These are phyloP conservation scores for Candida freyschussii DNA, from an alignment of 1,139 yeast species.

Conservation along the genomic window DNA sequence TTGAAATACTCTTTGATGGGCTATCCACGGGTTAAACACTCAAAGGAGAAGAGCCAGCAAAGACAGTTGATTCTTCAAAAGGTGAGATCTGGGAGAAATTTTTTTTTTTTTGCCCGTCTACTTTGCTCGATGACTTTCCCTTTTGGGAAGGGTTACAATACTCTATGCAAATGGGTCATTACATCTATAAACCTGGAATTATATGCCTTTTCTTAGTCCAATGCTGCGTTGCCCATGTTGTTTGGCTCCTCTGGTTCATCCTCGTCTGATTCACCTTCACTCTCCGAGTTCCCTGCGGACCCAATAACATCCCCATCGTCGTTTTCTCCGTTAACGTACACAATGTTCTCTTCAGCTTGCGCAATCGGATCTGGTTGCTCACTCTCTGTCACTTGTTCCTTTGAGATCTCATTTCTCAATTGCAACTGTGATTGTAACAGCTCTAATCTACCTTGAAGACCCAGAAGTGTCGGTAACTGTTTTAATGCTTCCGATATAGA, in stretches of 20 bases:
- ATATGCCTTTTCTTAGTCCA: slow-evolving; percentile 11
- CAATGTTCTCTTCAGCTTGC: slow-evolving; percentile 36
- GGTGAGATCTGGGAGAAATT: too few relatives aligned
- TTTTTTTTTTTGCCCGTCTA: too few relatives aligned
- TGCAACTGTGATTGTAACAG: slow-evolving; percentile 71
- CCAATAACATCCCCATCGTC: slow-evolving; percentile 41
- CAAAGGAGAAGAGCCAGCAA: background rate
- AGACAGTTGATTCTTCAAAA: background rate
- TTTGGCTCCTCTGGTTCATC: slow-evolving; percentile 10
- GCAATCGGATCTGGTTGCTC: slow-evolving; percentile 8
- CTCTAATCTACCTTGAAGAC: slow-evolving; percentile 80
- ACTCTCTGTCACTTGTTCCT: too few relatives aligned
- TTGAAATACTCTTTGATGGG: too few relatives aligned
- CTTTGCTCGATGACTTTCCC: too few relatives aligned
- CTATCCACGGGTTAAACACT: too few relatives aligned
- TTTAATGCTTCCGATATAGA: slow-evolving; percentile 59
- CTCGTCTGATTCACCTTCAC: slow-evolving; percentile 22
- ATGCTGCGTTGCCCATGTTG: too few relatives aligned
- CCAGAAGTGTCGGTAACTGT: slow-evolving; percentile 70
- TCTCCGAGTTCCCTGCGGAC: slow-evolving; percentile 22
- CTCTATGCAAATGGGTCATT: too few relatives aligned
- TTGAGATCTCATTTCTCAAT: slow-evolving; percentile 51
- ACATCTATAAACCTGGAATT: too few relatives aligned
- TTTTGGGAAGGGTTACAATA: too few relatives aligned
- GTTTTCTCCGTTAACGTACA: slow-evolving; percentile 46